These are phyloP conservation scores for Avena sativa DNA, from an alignment of 176 grass and related monocot species.

Conservation along the genomic window DNA sequence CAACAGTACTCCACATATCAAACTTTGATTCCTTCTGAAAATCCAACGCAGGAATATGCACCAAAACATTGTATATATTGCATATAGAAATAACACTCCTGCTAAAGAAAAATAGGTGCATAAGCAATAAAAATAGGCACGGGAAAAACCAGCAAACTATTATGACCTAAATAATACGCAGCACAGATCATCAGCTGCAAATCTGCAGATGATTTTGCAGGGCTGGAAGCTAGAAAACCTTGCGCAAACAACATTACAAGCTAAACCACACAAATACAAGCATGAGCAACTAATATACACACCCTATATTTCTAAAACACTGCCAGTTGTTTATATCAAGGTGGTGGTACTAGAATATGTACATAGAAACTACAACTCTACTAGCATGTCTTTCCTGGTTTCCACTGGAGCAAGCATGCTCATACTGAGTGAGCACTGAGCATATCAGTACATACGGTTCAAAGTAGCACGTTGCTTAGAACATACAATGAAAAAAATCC, in stretches of 20 bases:
- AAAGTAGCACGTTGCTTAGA: neutral
- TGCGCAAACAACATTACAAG: neutral
- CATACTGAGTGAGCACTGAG: neutral
- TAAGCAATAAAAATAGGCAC: conserved; percentile 37
- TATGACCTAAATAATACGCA: conserved; percentile 4
- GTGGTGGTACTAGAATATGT: neutral
- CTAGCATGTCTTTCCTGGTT: neutral
- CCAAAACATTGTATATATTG: conserved; percentile 74
- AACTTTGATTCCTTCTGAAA: conserved; percentile 62
- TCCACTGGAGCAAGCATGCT: neutral
- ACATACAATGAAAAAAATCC: neutral
- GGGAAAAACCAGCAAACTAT: neutral
- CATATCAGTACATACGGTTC: neutral
- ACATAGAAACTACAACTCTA: neutral
- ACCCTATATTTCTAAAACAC: neutral
- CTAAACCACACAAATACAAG: conserved; percentile 14
- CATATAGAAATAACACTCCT: conserved; percentile 55
- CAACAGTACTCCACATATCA: conserved; percentile 77
- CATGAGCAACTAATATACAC: conserved; percentile 5
- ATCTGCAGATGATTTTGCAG: conserved; percentile 29
- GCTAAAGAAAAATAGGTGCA: conserved; percentile 45
- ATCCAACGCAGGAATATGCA: conserved; percentile 59
- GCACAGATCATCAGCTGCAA: neutral
- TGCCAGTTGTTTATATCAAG: conserved; percentile 9
- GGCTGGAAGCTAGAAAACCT: neutral